These are phyloP conservation scores for Diaporthe aspalathi DNA, from an alignment of 2,329 filamentous ascomycete species.

Conservation along the genomic window DNA sequence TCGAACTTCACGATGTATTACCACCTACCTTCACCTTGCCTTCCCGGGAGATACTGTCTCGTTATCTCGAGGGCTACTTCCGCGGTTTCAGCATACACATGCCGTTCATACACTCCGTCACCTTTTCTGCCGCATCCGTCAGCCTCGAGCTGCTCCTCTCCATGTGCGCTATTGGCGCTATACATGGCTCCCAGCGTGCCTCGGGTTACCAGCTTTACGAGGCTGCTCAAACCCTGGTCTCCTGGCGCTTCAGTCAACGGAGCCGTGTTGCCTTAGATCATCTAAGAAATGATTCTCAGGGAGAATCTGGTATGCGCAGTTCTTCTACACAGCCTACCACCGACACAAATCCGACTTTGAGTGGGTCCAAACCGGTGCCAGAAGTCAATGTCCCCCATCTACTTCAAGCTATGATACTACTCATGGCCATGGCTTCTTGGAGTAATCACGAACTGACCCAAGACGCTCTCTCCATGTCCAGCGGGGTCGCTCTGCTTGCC, in stretches of 20 bases:
- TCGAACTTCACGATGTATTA: not conserved
- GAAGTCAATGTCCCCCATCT: slow-evolving; percentile 52
- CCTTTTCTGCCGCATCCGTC: slow-evolving; percentile 38
- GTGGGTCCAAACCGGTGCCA: not conserved
- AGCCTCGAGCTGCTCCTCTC: slow-evolving; percentile 58
- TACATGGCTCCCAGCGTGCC: slow-evolving; percentile 61
- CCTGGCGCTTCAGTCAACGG: slow-evolving; percentile 48
- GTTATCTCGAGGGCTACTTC: not conserved
- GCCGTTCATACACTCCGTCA: slow-evolving; percentile 41
- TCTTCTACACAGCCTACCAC: not conserved
- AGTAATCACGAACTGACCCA: slow-evolving; percentile 66
- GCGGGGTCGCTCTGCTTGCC: slow-evolving; percentile 42
- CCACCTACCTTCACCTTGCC: not conserved
- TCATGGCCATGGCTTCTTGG: slow-evolving; percentile 72
- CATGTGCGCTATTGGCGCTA: slow-evolving; percentile 60
- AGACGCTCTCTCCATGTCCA: slow-evolving; percentile 67
- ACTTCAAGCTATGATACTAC: slow-evolving; percentile 60
- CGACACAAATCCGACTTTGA: not conserved
- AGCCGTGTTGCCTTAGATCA: slow-evolving; percentile 57
- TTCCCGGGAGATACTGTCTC: not conserved
- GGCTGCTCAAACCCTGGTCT: not conserved
- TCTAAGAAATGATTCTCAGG: not conserved
- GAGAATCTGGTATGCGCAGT: not conserved
- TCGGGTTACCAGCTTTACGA: slow-evolving; percentile 48
- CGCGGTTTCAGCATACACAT: not conserved